phyloP scores from a whole-genome alignment of 306 rosid genomes.

The Fragaria iinumae region DNA sequence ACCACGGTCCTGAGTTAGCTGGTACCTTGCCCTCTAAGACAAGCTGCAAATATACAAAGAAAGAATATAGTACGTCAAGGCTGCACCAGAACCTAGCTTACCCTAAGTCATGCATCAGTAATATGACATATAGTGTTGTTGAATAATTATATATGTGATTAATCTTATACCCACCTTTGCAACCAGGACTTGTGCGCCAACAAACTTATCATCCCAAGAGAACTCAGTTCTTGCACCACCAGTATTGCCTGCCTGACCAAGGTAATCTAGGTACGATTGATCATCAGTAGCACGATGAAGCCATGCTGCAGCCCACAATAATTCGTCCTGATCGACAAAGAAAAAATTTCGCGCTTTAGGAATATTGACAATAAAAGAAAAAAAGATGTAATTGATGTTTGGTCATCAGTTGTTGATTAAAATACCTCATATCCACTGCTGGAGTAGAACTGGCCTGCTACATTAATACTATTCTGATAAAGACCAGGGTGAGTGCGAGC shows the following conservation, averaged over 20 bases:
- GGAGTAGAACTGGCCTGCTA: conserved; percentile 31
- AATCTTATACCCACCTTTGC: conserved; percentile 38
- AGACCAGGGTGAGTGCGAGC: conserved; percentile 30
- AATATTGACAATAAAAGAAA: background rate
- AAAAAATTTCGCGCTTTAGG: background rate
- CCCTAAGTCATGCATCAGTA: background rate
- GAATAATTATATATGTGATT: background rate
- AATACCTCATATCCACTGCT: conserved; percentile 65
- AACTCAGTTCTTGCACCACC: conserved; percentile 50
- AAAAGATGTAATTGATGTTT: background rate
- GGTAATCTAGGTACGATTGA: conserved; percentile 33
- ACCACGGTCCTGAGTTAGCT: conserved; percentile 31
- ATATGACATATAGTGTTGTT: background rate
- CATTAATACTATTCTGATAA: conserved; percentile 41
- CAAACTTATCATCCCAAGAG: conserved; percentile 65
- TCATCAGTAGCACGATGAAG: conserved; percentile 44
- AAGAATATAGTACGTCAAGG: background rate
- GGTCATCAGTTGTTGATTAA: background rate
- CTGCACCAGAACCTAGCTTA: background rate
- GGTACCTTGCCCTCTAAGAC: conserved; percentile 43
- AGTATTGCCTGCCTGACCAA: conserved; percentile 1
- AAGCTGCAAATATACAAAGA: conserved; percentile 30
- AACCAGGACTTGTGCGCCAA: conserved; percentile 47
- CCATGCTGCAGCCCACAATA: conserved; percentile 75
- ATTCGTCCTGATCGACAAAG: conserved; percentile 42